These are phyloP conservation scores for Russula dissimulans DNA, from an alignment of 768 basidiomycete genomes.

Conservation along the genomic window DNA sequence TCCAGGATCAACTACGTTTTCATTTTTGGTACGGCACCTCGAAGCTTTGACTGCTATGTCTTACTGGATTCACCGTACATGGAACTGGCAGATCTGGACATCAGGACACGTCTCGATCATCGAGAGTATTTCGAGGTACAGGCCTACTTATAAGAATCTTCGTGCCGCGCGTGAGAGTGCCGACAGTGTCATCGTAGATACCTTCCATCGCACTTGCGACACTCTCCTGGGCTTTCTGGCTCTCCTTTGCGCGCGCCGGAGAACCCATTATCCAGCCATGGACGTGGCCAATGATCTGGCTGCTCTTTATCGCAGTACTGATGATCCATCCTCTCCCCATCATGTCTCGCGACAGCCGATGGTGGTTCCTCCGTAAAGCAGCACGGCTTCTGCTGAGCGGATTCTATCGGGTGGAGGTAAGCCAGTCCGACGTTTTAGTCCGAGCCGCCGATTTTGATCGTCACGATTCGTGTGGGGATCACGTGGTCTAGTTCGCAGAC, in stretches of 20 bases:
- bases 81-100: slow-evolving; percentile 13
- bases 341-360: slow-evolving; percentile 53
- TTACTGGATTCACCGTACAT: neutral
- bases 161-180: neutral
- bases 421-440: slow-evolving; percentile 14
- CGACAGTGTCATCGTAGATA: slow-evolving; percentile 36
- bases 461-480: neutral
- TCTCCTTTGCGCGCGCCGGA: slow-evolving; percentile 67
- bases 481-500: slow-evolving; percentile 53
- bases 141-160: slow-evolving; percentile 4
- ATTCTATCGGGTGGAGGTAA: slow-evolving; percentile 62
- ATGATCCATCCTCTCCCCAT: slow-evolving; percentile 73
- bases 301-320: slow-evolving; percentile 47
- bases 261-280: slow-evolving; percentile 47
- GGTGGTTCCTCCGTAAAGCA: slow-evolving; percentile 68
- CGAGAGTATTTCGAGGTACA: slow-evolving; percentile 65
- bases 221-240: slow-evolving; percentile 74
- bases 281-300: slow-evolving; percentile 77
- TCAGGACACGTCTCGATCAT: slow-evolving; percentile 37
- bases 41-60: neutral
- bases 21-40: slow-evolving; percentile 58
- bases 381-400: slow-evolving; percentile 63
- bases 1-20: slow-evolving; percentile 89
- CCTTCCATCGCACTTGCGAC: slow-evolving; percentile 72
- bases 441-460: neutral